Evolutionary conservation across 2,329 filamentous ascomycete genomes (phyloP).

Genomic region (Chrysoporthe cubensis): DNA sequence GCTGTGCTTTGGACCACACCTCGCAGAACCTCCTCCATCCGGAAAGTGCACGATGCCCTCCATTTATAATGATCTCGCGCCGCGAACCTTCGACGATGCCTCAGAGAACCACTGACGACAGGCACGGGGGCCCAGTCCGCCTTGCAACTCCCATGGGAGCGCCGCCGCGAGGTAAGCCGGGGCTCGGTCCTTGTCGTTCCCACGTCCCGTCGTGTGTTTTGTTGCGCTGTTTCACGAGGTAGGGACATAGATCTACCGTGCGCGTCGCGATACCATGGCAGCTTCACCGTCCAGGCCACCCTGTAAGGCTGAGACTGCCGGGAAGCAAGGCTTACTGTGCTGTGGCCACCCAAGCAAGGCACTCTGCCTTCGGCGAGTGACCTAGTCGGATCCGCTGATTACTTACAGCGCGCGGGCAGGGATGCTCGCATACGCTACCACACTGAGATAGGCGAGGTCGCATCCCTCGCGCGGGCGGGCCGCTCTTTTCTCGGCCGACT

Average conservation of each 20-base stretch:
- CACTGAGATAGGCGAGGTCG: background rate
- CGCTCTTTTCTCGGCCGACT: background rate
- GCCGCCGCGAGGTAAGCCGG: background rate
- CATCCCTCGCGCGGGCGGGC: background rate
- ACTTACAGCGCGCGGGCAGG: background rate
- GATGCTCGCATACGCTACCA: conserved; percentile 9
- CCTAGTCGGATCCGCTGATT: background rate
- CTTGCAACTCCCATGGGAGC: background rate
- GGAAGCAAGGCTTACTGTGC: conserved; percentile 7
- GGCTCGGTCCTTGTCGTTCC: background rate
- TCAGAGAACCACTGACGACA: background rate
- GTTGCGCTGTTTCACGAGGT: background rate
- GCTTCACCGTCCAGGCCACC: background rate
- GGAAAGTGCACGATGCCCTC: background rate
- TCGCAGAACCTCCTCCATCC: conserved; percentile 12
- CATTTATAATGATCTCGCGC: conserved; percentile 1
- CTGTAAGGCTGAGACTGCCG: background rate
- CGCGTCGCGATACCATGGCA: background rate
- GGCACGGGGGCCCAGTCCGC: background rate
- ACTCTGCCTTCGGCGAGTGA: background rate
- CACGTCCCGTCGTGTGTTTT: background rate
- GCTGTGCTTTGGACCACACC: background rate
- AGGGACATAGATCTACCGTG: background rate
- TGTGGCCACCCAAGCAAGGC: background rate
- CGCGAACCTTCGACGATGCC: background rate